Evolutionary conservation across 306 rosid genomes (phyloP).

Genomic region (Trifolium repens): DNA sequence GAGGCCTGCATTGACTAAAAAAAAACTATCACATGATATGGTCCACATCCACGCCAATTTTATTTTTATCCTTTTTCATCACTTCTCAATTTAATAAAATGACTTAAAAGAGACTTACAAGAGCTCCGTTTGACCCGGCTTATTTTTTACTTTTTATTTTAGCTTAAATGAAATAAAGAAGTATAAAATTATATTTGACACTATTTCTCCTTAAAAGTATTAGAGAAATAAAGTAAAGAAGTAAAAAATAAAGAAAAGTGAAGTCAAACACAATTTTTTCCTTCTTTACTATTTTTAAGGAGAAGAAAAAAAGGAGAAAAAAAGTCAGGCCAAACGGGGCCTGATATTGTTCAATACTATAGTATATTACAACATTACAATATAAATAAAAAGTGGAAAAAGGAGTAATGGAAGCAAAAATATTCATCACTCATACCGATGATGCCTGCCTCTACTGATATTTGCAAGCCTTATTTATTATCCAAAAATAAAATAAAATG

Average conservation of each 20-base stretch:
- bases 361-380: constrained; percentile 6
- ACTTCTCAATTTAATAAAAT: neutral
- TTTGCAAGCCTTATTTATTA: constrained; percentile 60
- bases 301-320: too few species aligned
- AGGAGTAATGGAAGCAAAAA: constrained; percentile 33
- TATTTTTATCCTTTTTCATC: neutral
- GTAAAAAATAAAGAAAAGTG: too few species aligned
- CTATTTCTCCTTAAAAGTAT: too few species aligned
- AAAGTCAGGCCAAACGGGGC: too few species aligned
- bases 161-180: too few species aligned
- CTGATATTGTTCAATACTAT: constrained; percentile 8
- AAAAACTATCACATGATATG: neutral
- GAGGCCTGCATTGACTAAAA: neutral
- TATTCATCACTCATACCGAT: constrained; percentile 41
- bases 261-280: too few species aligned
- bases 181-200: too few species aligned
- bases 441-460: constrained; percentile 48
- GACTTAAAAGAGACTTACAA: neutral
- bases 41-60: neutral
- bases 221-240: too few species aligned
- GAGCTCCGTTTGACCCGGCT: too few species aligned
- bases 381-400: constrained; percentile 14
- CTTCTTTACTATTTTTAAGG: too few species aligned
- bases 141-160: too few species aligned
- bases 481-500: constrained; percentile 25